Base-by-base conservation (phyloP, 2,329 filamentous ascomycete species). In the Canariomyces notabilis region DNA sequence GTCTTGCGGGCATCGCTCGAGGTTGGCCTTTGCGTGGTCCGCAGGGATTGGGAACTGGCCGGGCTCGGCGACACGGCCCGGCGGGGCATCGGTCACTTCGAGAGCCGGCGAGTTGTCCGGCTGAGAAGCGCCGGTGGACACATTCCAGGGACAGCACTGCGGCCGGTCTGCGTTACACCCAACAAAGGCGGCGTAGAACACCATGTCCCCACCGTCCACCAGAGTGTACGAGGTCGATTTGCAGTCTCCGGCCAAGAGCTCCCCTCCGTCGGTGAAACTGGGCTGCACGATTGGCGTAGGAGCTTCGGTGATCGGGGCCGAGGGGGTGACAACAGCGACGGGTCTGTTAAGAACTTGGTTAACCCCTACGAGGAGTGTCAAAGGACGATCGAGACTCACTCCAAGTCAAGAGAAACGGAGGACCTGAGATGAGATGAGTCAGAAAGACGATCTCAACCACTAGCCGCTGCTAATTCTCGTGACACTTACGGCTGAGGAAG, bases 101-200 rank as follows among this genome's bases (percentile, higher is more conserved):
- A n/a, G n/a, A n/a, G n/a, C n/a, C n/a, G n/a, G n/a, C n/a, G n/a
- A n/a, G n/a, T n/a, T n/a, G n/a, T n/a, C 29, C 48, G 14, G 51
- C 37, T 18, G 51, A 39, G 9, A 56, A 54, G 14, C 14, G 9
- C 31, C 48, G 12, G 50, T 37, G 18, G 51, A 38, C 6, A 57
- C 55, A 12, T 50, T 56, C 55, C 55, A 62, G 12, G 60, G 60
- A 22, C 60, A 61, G 43, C 60, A 62, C 29, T 61, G 47, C 12
- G 59, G 60, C 21, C 55, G 41, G 43, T 57, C 50, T 36, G 42
- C 49, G 45, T 51, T 53, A 39, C 60, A 62, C 18, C 60, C 60
- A 7, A 61, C 46, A 14, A 54, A 49, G 26, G 57, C 52, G 9
- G 54, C 59, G 46, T 59, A 60, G 44, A 54, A 54, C 9, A 59